Conservation (phyloP, 441 rosid species). For the Erodium moschatum region DNA sequence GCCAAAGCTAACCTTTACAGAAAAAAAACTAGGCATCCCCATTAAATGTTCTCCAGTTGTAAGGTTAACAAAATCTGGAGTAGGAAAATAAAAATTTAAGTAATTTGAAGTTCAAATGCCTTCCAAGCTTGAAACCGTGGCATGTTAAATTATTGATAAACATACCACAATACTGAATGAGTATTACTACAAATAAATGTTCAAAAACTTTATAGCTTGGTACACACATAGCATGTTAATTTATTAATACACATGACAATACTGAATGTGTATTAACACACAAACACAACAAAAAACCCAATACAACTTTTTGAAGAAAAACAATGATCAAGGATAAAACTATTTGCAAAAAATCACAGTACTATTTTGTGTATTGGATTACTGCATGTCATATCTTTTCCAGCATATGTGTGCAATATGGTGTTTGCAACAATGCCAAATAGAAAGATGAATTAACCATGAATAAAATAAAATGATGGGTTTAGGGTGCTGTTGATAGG, state of each 20-base stretch:
- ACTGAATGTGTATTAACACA: neutral
- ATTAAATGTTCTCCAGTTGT: neutral
- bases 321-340: neutral
- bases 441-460: neutral
- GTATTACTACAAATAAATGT: neutral
- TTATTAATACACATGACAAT: neutral
- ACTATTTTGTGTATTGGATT: neutral
- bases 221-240: neutral
- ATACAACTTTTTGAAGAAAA: no score
- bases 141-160: neutral
- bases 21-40: neutral
- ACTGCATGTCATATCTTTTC: neutral
- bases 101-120: neutral
- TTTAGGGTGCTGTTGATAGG: neutral
- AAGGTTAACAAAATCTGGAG: neutral
- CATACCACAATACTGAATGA: neutral
- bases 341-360: neutral
- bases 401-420: neutral
- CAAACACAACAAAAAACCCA: neutral
- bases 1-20: neutral
- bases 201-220: neutral
- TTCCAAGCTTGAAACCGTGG: neutral
- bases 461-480: neutral
- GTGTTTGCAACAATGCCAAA: neutral
- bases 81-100: neutral